Evolutionary conservation across 345 rosid species (phyloP).

Genomic region (Adansonia digitata): DNA sequence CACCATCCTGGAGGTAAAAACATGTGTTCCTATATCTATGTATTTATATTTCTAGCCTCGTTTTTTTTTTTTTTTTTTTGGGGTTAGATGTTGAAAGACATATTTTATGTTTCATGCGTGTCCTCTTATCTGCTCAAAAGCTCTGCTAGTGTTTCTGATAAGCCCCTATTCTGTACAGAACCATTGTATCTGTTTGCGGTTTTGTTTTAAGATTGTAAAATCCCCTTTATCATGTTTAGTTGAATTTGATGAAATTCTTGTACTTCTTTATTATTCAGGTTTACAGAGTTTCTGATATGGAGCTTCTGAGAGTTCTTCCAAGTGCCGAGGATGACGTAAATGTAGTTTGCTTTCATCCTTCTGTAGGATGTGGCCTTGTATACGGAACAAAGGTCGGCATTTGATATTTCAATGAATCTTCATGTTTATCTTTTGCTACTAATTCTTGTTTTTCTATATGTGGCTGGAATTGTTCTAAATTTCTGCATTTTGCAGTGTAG

Average conservation of each 20-base stretch:
- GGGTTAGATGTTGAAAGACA: not conserved
- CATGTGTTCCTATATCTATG: not conserved
- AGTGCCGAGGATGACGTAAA: too few relatives aligned
- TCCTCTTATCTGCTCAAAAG: not conserved
- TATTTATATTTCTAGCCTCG: not conserved
- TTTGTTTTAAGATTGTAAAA: not conserved
- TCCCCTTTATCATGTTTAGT: not conserved
- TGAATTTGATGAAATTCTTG: not conserved
- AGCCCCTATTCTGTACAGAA: not conserved
- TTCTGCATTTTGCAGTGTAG: constrained; percentile 33
- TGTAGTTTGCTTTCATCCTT: constrained; percentile 86
- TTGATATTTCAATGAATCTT: not conserved
- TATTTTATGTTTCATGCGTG: not conserved
- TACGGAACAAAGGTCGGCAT: constrained; percentile 68
- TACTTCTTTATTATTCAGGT: constrained; percentile 33
- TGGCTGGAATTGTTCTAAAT: not conserved
- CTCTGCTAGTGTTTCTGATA: not conserved
- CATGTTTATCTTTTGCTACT: not conserved
- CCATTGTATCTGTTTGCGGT: not conserved
- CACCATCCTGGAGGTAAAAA: constrained; percentile 56
- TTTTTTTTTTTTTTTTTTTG: not conserved
- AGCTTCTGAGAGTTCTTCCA: constrained; percentile 74
- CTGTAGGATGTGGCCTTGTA: constrained; percentile 76
- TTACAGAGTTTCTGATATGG: constrained; percentile 81
- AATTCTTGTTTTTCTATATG: not conserved